Base-by-base conservation (phyloP, 768 basidiomycete genomes). In the Suillus subaureus region DNA sequence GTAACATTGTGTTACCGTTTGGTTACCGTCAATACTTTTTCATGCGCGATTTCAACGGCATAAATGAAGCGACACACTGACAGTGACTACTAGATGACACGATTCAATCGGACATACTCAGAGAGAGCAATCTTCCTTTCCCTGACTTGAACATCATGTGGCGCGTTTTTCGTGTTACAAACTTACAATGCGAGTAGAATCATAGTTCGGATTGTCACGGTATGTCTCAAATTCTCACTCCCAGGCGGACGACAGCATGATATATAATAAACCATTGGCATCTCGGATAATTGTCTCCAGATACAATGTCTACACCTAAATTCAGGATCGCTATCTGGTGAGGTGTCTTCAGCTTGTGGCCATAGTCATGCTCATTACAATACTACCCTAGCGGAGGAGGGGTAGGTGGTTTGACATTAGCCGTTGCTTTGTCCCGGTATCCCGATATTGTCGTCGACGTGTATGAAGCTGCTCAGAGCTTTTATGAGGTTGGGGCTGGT, bases 401-500 rank as follows among this genome's bases (percentile, higher is more conserved):
- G 6, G 75, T 82, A 33, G 80, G 77, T 51, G 80, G 82, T 45
- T 66, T 82, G 58, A 77, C 75, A 31, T 71, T 80, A n/a, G 80
- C 80, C 4, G 71, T 75, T 0, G 75, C 77, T 1, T 64, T 82
- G 39, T 71, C 73, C 16, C 71, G 71, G 55, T 85, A 82, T 70
- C 80, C 81, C 2, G 82, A 87, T 66, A 85, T 89, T 33, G 82
- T 87, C 39, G 79, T 88, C 45, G 81, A 84, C 61, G 74, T 89
- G 31, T 89, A 83, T 65, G 88, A 89, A 76, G 81, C 79, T 15
- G 82, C 86, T 35, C 70, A 72, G 47, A 74, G 81, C 61, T 80
- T 88, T 51, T 74, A 80, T 31, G 87, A 88, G 73, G 49, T 87
- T 31, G 88, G 88, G n/a, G 87, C 87, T 21, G 88, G 88, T n/a